phyloP scores from a whole-genome alignment of 495 filamentous ascomycete genomes.

The Penicillium samsonianum region DNA sequence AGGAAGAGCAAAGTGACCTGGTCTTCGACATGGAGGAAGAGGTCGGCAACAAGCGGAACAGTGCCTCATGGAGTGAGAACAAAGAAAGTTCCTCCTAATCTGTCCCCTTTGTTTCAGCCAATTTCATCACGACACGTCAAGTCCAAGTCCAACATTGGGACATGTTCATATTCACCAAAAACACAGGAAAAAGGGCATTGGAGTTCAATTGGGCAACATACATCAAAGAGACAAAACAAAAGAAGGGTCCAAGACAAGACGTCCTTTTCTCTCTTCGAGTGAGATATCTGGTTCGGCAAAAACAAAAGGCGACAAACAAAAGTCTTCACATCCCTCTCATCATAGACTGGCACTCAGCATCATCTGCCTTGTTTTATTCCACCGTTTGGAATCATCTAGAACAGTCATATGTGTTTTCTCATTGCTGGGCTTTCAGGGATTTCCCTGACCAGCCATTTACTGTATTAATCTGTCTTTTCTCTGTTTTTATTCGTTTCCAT shows the following conservation, averaged over 20 bases:
- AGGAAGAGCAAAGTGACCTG: constrained; percentile 62
- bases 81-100: constrained; percentile 27
- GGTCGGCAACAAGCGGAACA: constrained; percentile 49
- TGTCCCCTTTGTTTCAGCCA: constrained; percentile 8
- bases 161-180: constrained; percentile 27
- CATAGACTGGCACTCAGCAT: constrained; percentile 21
- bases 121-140: constrained; percentile 26
- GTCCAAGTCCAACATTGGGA: constrained; percentile 10
- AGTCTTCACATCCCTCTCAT: constrained; percentile 5
- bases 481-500: constrained; percentile 13
- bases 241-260: constrained; percentile 3
- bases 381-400: constrained; percentile 21
- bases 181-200: constrained; percentile 19
- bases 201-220: constrained; percentile 27
- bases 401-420: constrained; percentile 19
- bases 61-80: constrained; percentile 36
- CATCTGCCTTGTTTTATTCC: constrained; percentile 8
- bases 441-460: constrained; percentile 12
- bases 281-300: constrained; percentile 8
- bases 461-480: constrained; percentile 30
- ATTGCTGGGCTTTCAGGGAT: constrained; percentile 5
- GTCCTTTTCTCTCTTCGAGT: constrained; percentile 6
- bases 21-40: constrained; percentile 86
- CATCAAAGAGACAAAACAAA: constrained; percentile 24
- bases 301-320: constrained; percentile 6